Percentiles rank a stretch among this genome's conserved stretches.
Evolutionary conservation across 2,329 filamentous ascomycete genomes (phyloP).

Genomic region (Alternaria viburni): DNA sequence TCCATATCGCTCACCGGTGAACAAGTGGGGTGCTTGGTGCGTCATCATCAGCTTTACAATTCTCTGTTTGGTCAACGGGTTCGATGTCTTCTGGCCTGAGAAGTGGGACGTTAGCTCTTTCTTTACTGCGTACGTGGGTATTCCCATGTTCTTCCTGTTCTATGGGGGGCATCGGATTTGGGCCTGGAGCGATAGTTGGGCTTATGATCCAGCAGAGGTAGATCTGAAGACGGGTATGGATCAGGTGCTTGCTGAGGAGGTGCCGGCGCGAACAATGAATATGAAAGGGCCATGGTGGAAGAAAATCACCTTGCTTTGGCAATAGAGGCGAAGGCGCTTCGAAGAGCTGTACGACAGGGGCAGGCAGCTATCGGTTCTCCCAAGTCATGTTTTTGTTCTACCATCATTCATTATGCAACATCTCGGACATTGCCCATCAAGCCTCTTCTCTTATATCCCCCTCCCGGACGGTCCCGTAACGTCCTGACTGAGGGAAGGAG

Average conservation of each 20-base stretch:
- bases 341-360: neutral
- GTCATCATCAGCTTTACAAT: slow-evolving; percentile 64
- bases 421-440: neutral
- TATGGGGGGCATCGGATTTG: slow-evolving; percentile 61
- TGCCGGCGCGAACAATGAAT: slow-evolving; percentile 26
- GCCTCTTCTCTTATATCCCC: neutral
- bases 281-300: slow-evolving; percentile 29
- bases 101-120: slow-evolving; percentile 70
- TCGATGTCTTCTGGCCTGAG: slow-evolving; percentile 72
- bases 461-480: neutral
- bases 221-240: slow-evolving; percentile 58
- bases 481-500: neutral
- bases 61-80: slow-evolving; percentile 76
- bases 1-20: slow-evolving; percentile 61
- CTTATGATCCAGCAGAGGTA: slow-evolving; percentile 55
- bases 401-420: neutral
- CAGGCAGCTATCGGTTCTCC: neutral
- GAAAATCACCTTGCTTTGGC: slow-evolving; percentile 34
- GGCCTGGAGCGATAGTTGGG: slow-evolving; percentile 59
- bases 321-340: slow-evolving; percentile 13
- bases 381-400: neutral
- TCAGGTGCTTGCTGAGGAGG: slow-evolving; percentile 42
- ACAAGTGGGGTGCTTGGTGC: slow-evolving; percentile 70
- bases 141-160: slow-evolving; percentile 65
- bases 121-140: slow-evolving; percentile 69